Evolutionary conservation across 495 filamentous ascomycete genomes (phyloP).

Genomic region (Alectoria sarmentosa): DNA sequence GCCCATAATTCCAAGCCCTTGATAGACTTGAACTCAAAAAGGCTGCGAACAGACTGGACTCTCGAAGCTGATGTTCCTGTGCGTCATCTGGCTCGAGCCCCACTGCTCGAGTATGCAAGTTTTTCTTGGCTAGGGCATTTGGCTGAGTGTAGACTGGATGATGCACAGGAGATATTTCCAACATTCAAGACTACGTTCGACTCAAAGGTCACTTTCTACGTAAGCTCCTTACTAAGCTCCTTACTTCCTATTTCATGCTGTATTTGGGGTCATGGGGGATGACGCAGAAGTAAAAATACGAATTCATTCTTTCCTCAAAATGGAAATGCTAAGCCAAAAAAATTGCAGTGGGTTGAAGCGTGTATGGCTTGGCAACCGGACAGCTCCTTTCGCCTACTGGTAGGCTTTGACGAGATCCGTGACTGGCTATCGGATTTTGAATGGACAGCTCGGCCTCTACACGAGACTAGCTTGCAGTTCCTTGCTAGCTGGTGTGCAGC

Average conservation of each 20-base stretch:
- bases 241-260: too few species aligned
- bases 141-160: not conserved
- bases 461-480: not conserved
- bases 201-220: not conserved
- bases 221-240: too few species aligned
- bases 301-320: too few species aligned
- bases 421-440: not conserved
- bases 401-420: not conserved
- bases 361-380: constrained; percentile 1
- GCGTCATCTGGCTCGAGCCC: not conserved
- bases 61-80: not conserved
- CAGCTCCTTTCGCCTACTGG: not conserved
- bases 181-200: not conserved
- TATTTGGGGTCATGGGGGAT: too few species aligned
- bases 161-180: not conserved
- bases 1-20: not conserved
- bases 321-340: too few species aligned
- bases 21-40: not conserved
- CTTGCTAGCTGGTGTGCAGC: constrained; percentile 1
- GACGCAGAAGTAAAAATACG: too few species aligned
- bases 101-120: not conserved
- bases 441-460: too few species aligned
- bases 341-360: constrained; percentile 2
- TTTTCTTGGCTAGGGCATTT: constrained; percentile 7
- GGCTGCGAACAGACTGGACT: not conserved